A percentile compares a stretch with the other conserved stretches of the same genome.
phyloP scores from a whole-genome alignment of 108 stramenopile species.

The Nitzschia putrida region DNA sequence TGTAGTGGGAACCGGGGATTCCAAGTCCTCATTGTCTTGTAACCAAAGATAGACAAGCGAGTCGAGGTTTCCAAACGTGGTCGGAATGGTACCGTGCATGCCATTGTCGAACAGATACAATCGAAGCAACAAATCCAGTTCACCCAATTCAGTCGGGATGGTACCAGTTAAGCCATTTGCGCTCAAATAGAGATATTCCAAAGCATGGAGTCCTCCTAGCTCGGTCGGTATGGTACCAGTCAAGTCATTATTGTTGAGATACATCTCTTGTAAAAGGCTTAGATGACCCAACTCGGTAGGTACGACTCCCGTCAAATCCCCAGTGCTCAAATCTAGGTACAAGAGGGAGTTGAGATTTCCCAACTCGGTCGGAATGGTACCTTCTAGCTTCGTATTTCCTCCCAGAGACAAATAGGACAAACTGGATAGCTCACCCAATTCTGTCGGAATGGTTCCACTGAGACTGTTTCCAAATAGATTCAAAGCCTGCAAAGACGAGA shows the following conservation, averaged over 20 bases:
- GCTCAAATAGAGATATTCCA: slow-evolving; percentile 39
- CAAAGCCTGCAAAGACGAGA: slow-evolving; percentile 2
- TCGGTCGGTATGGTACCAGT: slow-evolving; percentile 29
- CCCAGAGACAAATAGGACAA: not conserved
- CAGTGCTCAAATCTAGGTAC: slow-evolving; percentile 8
- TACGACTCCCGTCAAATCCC: slow-evolving; percentile 45
- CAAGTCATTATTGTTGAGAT: slow-evolving; percentile 25
- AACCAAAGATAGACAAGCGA: slow-evolving; percentile 5
- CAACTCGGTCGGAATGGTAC: slow-evolving; percentile 45
- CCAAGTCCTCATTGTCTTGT: no score
- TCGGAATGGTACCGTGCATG: slow-evolving; percentile 38
- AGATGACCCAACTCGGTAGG: slow-evolving; percentile 53
- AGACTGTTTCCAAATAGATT: not conserved
- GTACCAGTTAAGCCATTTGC: slow-evolving; percentile 49
- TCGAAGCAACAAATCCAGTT: slow-evolving; percentile 22
- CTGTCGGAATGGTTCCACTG: slow-evolving; percentile 16
- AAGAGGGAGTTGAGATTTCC: no score
- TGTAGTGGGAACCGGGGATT: no score
- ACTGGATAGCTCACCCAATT: slow-evolving; percentile 11
- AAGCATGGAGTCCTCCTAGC: slow-evolving; percentile 27
- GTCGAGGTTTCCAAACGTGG: slow-evolving; percentile 34
- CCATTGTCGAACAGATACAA: slow-evolving; percentile 20
- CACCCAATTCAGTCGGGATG: slow-evolving; percentile 51
- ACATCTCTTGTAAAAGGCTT: slow-evolving; percentile 46
- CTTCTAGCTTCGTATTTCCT: slow-evolving; percentile 19